A percentile compares a stretch with the other conserved stretches of the same genome.
phyloP scores from a whole-genome alignment of 2,329 filamentous ascomycete species.

The Colletotrichum filicis region DNA sequence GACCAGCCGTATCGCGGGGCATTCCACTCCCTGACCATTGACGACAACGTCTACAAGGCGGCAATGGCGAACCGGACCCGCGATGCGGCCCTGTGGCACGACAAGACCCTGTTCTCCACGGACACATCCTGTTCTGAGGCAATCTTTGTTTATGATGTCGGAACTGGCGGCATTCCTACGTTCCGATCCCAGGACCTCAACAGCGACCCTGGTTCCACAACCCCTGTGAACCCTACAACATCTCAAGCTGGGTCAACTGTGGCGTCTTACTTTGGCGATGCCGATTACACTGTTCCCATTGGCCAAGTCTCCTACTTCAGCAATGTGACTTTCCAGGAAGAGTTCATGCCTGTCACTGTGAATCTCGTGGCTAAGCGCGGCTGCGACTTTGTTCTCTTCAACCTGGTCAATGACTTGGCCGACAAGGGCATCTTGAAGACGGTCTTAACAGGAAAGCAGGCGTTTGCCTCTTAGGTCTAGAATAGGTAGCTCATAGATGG shows the following conservation, averaged over 20 bases:
- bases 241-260: conserved; percentile 36
- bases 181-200: conserved; percentile 48
- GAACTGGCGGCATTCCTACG: conserved; percentile 52
- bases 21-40: conserved; percentile 38
- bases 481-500: background rate
- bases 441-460: conserved; percentile 46
- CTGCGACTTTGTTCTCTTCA: conserved; percentile 54
- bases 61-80: background rate
- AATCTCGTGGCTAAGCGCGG: conserved; percentile 53
- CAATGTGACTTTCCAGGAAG: conserved; percentile 50
- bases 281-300: conserved; percentile 54
- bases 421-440: conserved; percentile 49
- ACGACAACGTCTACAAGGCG: background rate
- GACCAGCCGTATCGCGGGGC: background rate
- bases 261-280: conserved; percentile 42
- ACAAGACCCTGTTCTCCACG: conserved; percentile 48
- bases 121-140: conserved; percentile 51
- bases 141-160: conserved; percentile 54
- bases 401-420: conserved; percentile 52
- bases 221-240: conserved; percentile 44
- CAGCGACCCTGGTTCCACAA: conserved; percentile 42
- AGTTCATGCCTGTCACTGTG: conserved; percentile 54
- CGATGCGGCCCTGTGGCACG: conserved; percentile 43
- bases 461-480: background rate
- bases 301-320: conserved; percentile 53